phyloP scores from a whole-genome alignment of 2,329 filamentous ascomycete genomes.

The Tricladium varicosporioides region DNA sequence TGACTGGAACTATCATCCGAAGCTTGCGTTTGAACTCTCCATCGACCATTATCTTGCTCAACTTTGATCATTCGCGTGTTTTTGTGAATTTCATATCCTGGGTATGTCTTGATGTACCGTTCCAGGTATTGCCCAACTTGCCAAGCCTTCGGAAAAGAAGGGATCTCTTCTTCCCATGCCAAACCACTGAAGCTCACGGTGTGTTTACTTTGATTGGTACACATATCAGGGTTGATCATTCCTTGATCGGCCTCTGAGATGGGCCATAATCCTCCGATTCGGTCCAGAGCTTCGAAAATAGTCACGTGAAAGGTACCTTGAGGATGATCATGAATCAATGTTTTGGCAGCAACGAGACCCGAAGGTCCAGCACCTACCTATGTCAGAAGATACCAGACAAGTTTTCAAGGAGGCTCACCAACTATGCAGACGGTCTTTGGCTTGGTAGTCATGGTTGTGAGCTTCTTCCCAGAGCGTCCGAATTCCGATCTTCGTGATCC shows the following conservation, averaged over 20 bases:
- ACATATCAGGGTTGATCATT: conserved; percentile 64
- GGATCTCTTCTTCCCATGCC: conserved; percentile 60
- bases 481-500: too few species aligned
- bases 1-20: neutral
- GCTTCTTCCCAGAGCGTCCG: neutral
- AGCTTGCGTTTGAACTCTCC: conserved; percentile 21
- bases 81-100: conserved; percentile 24
- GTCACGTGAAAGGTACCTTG: conserved; percentile 61
- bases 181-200: conserved; percentile 72
- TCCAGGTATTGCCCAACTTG: conserved; percentile 73
- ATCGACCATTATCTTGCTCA: conserved; percentile 12
- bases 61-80: conserved; percentile 21
- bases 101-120: conserved; percentile 57
- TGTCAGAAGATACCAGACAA: conserved; percentile 2
- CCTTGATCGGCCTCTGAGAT: conserved; percentile 45
- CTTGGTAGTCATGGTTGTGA: neutral
- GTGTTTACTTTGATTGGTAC: conserved; percentile 73
- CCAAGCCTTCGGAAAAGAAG: conserved; percentile 73
- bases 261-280: conserved; percentile 79
- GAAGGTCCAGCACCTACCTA: conserved; percentile 63
- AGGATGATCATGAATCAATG: conserved; percentile 60
- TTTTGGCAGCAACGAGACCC: conserved; percentile 70
- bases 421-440: conserved; percentile 30
- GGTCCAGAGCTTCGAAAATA: conserved; percentile 63
- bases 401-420: conserved; percentile 14